Evolutionary conservation across 108 stramenopile species (phyloP).

Genomic region (Fragilaria crotonensis): DNA sequence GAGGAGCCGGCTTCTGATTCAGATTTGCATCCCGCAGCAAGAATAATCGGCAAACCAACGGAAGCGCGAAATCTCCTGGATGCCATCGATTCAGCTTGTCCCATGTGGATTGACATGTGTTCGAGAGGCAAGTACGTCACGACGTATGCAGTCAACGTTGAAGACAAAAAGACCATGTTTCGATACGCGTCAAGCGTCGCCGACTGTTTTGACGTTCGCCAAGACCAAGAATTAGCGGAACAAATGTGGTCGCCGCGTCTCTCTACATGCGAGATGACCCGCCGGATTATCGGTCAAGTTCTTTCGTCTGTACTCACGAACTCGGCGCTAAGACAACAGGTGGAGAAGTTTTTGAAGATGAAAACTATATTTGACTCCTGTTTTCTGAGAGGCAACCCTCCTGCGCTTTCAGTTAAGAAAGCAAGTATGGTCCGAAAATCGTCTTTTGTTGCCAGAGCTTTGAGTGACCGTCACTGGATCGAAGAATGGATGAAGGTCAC

Average conservation of each 20-base stretch:
- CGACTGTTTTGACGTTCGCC: neutral
- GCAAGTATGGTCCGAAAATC: neutral
- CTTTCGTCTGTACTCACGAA: conserved; percentile 3
- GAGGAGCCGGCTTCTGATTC: conserved; percentile 8
- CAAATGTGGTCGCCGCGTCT: conserved; percentile 30
- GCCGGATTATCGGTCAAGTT: conserved; percentile 21
- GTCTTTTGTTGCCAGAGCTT: conserved; percentile 39
- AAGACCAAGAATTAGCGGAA: conserved; percentile 3
- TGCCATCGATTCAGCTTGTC: conserved; percentile 26
- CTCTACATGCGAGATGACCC: conserved; percentile 17
- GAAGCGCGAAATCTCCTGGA: neutral
- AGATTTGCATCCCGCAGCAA: neutral
- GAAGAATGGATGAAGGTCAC: conserved; percentile 45
- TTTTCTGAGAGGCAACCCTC: conserved; percentile 2
- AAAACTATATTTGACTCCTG: neutral
- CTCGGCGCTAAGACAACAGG: neutral
- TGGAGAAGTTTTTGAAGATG: neutral
- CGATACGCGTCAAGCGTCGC: conserved; percentile 4
- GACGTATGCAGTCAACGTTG: conserved; percentile 24
- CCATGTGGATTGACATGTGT: conserved; percentile 41
- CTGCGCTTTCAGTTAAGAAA: neutral
- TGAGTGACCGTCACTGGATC: conserved; percentile 61
- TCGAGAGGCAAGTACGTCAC: conserved; percentile 25
- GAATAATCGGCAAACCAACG: too few species aligned
- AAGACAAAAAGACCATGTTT: conserved; percentile 4